Base-by-base conservation (phyloP, 2,329 filamentous ascomycete species). In the Stemphylium lycopersici region DNA sequence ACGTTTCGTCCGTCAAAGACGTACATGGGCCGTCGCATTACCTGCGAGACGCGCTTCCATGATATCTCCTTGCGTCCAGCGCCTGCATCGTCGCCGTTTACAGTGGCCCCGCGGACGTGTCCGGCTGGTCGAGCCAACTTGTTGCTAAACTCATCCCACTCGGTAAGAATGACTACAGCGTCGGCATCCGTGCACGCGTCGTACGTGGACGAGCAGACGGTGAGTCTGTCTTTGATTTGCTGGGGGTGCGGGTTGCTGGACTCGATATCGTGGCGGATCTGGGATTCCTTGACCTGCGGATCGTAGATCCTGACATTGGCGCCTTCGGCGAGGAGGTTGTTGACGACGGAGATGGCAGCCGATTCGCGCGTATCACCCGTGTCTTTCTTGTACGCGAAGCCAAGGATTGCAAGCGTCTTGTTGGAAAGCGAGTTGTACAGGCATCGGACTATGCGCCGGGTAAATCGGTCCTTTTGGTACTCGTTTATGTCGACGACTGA, bases 351-450 rank as follows among this genome's bases (percentile, higher is more conserved):
- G 33, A 48, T 48, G 18, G 45, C 34, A n/a, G 34, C 34, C 22
- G 45, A 39, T 31, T 43, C 32, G n/a, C 90, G 83, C 4, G 88
- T 90, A 69, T 93, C 90, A 18, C 84, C 85, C 0, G 90, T 93
- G 72, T 91, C 84, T 76, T 90, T 89, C 80, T 93, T 93, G 78
- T 90, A 93, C 7, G 89, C 87, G 63, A 88, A 92, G 3, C 90
- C 90, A 5, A 93, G 81, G 2, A 93, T 79, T 2, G 87, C 72
- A 26, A 92, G 78, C 76, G 90, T 91, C 79, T 91, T 91, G 55
- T 84, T 83, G 2, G 81, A 80, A 5, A 91, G 78, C 8, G 87
- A 90, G 69, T 87, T 87, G 75, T 90, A 87, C 46, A 92, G 80
- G 49, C 83, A 84, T 55, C 80, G 80, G 40, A 92, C 55, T 38